Conservation (phyloP, 176 grass and related monocot species). For the Aegilops tauschii region DNA sequence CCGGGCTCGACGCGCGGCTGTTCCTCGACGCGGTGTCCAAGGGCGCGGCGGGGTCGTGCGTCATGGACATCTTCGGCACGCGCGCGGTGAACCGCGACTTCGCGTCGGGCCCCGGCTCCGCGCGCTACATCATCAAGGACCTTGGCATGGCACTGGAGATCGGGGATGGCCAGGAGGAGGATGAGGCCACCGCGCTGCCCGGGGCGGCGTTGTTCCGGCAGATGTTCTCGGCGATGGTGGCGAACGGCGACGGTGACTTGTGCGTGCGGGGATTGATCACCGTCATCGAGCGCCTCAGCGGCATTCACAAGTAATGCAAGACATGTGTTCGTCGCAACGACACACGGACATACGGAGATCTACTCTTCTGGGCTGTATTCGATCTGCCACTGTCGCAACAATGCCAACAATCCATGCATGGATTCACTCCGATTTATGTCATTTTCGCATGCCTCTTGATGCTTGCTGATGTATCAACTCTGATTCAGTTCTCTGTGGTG, state of each 20-base stretch:
- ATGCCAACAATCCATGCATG: too few species aligned
- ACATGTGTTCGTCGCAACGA: slow-evolving; percentile 13
- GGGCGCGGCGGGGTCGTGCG: background rate
- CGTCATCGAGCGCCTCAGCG: slow-evolving; percentile 67
- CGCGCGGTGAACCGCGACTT: slow-evolving; percentile 62
- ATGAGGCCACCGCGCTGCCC: slow-evolving; percentile 39
- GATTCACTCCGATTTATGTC: too few species aligned
- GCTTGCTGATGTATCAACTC: too few species aligned
- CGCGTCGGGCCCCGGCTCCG: slow-evolving; percentile 29
- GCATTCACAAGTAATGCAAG: slow-evolving; percentile 27
- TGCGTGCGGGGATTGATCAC: slow-evolving; percentile 59
- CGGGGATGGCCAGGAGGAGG: background rate
- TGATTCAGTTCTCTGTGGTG: too few species aligned
- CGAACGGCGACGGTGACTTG: slow-evolving; percentile 67
- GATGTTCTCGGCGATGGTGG: slow-evolving; percentile 75
- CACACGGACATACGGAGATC: too few species aligned
- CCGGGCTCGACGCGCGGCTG: too few species aligned
- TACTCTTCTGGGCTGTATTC: too few species aligned
- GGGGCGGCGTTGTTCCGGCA: slow-evolving; percentile 61
- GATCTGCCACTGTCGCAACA: too few species aligned
- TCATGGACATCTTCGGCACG: slow-evolving; percentile 72
- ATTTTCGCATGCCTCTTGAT: too few species aligned
- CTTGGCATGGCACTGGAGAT: slow-evolving; percentile 75
- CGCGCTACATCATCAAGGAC: slow-evolving; percentile 78
- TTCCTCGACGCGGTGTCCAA: too few species aligned